Evolutionary conservation across 257 asterid genomes (phyloP), one percentile per base, ranked within the genome.

Genomic region (Scutellaria galericulata): DNA sequence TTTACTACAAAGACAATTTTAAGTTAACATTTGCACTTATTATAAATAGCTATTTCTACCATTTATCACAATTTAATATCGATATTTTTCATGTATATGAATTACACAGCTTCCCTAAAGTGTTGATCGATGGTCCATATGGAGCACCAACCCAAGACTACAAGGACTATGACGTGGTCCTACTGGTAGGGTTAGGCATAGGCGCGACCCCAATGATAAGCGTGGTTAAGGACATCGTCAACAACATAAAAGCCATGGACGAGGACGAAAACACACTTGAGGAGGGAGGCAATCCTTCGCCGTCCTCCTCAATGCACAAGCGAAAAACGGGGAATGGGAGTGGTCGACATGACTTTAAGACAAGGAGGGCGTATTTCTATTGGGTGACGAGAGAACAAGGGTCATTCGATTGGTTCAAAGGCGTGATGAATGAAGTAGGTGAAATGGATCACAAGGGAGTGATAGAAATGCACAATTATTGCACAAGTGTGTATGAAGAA

Each of bases 101-200:
- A 7, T 61, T 35, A 9, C 35, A 12, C 64, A 89, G 96, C 55
- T 89, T 86, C 75, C 97, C 96, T 0, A 82, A 62, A 67, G 96
- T 92, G 54, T 72, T 89, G 72, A 89, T 92, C 6, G 96, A 92
- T 50, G 97, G 97, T 41, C 97, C 97, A 72, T 92, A 92, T 12
- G 97, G 96, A 61, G 97, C 97, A 73, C 96, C 97, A 41, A 91
- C 97, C 54, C 97, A 92, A 83, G 97, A 92, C 82, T 92, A 92
- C 92, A 89, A 92, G 82, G 85, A 92, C n/a, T 92, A 92, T 66
- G 97, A 92, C 0, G 96, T 92, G 0, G 97, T 92, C 9, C 65
- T 92, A 22, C 75, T 92, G 35, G 96, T 92, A 0, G 97, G 97
- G 11, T 85, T 92, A 5, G 96, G 97, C 7, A 92, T 89, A 8